Evolutionary conservation across 1,284 basidiomycete species (phyloP).

Genomic region (Cutaneotrichosporon cutaneum): DNA sequence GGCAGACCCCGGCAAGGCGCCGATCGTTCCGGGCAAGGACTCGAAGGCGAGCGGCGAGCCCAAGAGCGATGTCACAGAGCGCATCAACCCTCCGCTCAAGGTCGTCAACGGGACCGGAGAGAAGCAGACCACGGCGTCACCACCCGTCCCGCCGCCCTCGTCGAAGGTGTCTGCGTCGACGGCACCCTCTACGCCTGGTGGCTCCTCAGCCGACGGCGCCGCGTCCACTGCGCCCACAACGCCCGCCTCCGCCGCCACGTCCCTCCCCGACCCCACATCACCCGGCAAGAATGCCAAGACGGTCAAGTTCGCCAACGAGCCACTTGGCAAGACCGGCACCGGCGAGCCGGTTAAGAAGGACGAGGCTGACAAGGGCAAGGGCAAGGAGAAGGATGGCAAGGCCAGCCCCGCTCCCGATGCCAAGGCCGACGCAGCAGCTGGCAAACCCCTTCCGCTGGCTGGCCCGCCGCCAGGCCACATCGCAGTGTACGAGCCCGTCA

Average conservation of each 20-base stretch:
- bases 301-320: conserved; percentile 8
- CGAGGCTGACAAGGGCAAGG: neutral
- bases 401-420: neutral
- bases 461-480: conserved; percentile 4
- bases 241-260: neutral
- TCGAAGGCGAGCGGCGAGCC: neutral
- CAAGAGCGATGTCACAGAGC: neutral
- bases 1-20: conserved; percentile 18
- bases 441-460: neutral
- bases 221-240: neutral
- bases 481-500: neutral
- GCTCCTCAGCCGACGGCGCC: neutral
- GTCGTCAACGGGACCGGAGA: neutral
- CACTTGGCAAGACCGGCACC: neutral
- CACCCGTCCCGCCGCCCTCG: conserved; percentile 1
- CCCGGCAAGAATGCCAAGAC: neutral
- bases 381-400: neutral
- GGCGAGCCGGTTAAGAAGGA: conserved; percentile 4
- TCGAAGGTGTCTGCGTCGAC: neutral
- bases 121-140: neutral
- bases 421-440: neutral
- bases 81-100: conserved; percentile 2
- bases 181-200: neutral
- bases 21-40: conserved; percentile 10
- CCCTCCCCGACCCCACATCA: neutral